phyloP scores from a whole-genome alignment of 2,329 filamentous ascomycete species.

The Curvularia lunata region DNA sequence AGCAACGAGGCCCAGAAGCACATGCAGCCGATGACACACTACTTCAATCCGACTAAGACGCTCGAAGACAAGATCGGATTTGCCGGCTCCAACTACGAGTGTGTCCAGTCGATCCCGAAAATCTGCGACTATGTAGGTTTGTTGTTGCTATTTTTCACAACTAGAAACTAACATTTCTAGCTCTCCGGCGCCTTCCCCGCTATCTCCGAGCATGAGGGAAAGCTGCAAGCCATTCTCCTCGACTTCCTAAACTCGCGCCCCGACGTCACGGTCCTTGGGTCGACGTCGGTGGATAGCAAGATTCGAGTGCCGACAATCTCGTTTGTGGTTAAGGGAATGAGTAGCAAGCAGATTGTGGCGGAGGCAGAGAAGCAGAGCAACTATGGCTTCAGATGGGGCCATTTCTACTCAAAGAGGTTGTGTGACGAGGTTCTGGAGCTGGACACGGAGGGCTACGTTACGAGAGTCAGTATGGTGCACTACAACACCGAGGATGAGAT shows the following conservation, averaged over 20 bases:
- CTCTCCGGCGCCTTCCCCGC: slow-evolving; percentile 53
- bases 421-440: slow-evolving; percentile 65
- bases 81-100: slow-evolving; percentile 74
- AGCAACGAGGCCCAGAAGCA: slow-evolving; percentile 62
- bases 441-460: slow-evolving; percentile 64
- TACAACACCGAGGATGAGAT: slow-evolving; percentile 74
- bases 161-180: too few species aligned
- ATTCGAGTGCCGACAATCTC: slow-evolving; percentile 70
- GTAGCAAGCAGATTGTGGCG: slow-evolving; percentile 65
- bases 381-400: slow-evolving; percentile 70
- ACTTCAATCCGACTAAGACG: slow-evolving; percentile 67
- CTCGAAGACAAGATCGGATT: slow-evolving; percentile 72
- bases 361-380: slow-evolving; percentile 64
- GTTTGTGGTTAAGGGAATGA: slow-evolving; percentile 66
- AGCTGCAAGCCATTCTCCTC: slow-evolving; percentile 65
- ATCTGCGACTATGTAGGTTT: slow-evolving; percentile 71
- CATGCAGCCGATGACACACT: slow-evolving; percentile 67
- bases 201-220: slow-evolving; percentile 65
- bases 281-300: slow-evolving; percentile 55
- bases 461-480: slow-evolving; percentile 74
- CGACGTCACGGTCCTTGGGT: slow-evolving; percentile 66
- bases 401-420: slow-evolving; percentile 72
- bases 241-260: slow-evolving; percentile 61
- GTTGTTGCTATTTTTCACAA: too few species aligned
- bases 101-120: slow-evolving; percentile 66